These are phyloP conservation scores for Hexamita inflata DNA, from an alignment of 208 protist genomes.

Conservation along the genomic window DNA sequence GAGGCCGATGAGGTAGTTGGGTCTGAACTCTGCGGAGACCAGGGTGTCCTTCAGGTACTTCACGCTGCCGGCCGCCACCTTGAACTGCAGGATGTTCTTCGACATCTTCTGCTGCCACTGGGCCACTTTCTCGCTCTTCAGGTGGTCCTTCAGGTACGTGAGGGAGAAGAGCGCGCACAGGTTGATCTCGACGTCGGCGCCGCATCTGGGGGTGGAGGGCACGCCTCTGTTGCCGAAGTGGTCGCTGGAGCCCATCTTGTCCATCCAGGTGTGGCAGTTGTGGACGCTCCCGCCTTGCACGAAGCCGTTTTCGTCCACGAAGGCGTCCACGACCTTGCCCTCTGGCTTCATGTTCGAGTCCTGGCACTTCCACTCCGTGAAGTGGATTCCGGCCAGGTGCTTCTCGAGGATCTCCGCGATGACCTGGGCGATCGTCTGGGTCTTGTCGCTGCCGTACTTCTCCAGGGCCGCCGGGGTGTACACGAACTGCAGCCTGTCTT, in stretches of 20 bases:
- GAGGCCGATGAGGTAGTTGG: slow-evolving; percentile 25
- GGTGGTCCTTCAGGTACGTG: neutral
- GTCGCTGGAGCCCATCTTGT: slow-evolving; percentile 57
- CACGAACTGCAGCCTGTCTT: neutral
- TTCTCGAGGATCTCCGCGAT: slow-evolving; percentile 49
- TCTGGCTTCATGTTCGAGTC: slow-evolving; percentile 54
- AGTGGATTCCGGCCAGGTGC: slow-evolving; percentile 52
- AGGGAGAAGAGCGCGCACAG: neutral
- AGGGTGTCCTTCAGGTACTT: neutral
- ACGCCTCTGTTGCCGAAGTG: slow-evolving; percentile 46
- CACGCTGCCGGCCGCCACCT: neutral
- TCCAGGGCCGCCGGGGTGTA: neutral
- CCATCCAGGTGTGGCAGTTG: slow-evolving; percentile 65
- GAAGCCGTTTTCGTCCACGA: slow-evolving; percentile 45
- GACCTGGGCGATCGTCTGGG: slow-evolving; percentile 37
- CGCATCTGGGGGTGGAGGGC: slow-evolving; percentile 55
- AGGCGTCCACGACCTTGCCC: slow-evolving; percentile 50
- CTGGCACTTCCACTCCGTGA: slow-evolving; percentile 54
- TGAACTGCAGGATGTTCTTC: neutral
- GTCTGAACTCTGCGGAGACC: neutral
- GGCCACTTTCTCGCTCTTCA: neutral
- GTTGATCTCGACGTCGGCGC: slow-evolving; percentile 54
- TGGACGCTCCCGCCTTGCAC: slow-evolving; percentile 48
- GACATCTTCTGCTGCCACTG: neutral
- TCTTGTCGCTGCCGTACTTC: neutral